Base-by-base conservation (phyloP, 2,329 filamentous ascomycete genomes). In the Pezizomycotina sp. region DNA sequence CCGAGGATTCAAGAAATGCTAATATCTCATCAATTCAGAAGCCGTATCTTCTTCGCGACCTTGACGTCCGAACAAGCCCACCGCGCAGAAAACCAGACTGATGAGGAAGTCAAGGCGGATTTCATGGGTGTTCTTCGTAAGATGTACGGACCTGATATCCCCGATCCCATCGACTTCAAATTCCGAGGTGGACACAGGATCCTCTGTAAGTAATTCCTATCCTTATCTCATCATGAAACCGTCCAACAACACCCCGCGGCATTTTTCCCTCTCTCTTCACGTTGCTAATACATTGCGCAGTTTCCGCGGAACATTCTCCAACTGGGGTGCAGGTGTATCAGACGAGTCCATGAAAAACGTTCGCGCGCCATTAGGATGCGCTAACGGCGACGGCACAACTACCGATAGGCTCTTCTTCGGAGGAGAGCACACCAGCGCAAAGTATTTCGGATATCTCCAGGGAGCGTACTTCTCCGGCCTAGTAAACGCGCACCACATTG, bases 1-100 rank as follows among this genome's bases (percentile, higher is more conserved):
- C 10, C 14, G 9, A 6, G 27, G 7, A 16, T 3, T 8, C 12
- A 18, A 8, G 7, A 4, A 25, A 3, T 4, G 20, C 32, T n/a
- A 20, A 5, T 12, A 19, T 36, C 15, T 36, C 30, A 14, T n/a
- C 7, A 2, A 10, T 16, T 10, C 14, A 44, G 41, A 20, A 45
- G 41, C 0, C 68, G 71, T 41, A 75, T 78, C 41, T 57, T 78
- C 27, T 77, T 80, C 41, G 71, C 62, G 2, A 78, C 74, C 0
- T 64, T 77, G 0, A 65, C 71, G 0, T 61, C 63, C 2, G 57
- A 62, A 4, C 59, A 75, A 40, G 62, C 68, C 6, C 70, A 69
- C 48, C 60, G 63, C 1, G 62, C 69, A 1, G 74, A 78, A 51
- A 58, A 61, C 25, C 71, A 76, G 51, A 58, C 63, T 3, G 64